These are phyloP conservation scores for Firmiana major DNA, from an alignment of 345 rosid species.

Conservation along the genomic window DNA sequence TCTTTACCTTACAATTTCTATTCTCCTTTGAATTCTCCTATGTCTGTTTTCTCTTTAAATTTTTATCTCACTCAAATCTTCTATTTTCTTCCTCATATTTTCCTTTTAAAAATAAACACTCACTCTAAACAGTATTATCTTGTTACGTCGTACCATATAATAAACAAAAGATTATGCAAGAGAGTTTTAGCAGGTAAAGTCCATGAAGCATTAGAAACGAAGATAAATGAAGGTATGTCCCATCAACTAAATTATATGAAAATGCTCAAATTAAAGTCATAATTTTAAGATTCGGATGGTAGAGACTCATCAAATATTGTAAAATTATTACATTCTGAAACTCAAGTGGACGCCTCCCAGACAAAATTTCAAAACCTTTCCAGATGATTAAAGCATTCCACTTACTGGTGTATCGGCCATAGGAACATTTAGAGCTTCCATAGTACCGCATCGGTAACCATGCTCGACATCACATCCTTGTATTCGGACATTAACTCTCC, in stretches of 20 bases:
- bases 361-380: neutral
- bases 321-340: neutral
- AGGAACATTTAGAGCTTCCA: conserved; percentile 99
- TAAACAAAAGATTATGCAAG: neutral
- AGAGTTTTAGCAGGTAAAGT: neutral
- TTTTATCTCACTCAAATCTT: too few relatives aligned
- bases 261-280: neutral
- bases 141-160: too few relatives aligned
- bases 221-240: neutral
- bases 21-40: too few relatives aligned
- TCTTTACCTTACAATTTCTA: too few relatives aligned
- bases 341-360: neutral
- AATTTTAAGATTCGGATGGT: neutral
- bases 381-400: conserved; percentile 5
- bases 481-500: conserved; percentile 92
- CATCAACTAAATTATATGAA: neutral
- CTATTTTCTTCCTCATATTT: too few relatives aligned
- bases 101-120: too few relatives aligned
- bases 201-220: neutral
- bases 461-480: conserved; percentile 87
- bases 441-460: conserved; percentile 49
- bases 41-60: too few relatives aligned
- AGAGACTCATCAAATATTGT: conserved; percentile 1
- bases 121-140: too few relatives aligned
- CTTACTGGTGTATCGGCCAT: conserved; percentile 98